A percentile compares a stretch with the other conserved stretches of the same genome.
Conservation (phyloP, 2,329 filamentous ascomycete genomes). For the Bipolaris bicolor region DNA sequence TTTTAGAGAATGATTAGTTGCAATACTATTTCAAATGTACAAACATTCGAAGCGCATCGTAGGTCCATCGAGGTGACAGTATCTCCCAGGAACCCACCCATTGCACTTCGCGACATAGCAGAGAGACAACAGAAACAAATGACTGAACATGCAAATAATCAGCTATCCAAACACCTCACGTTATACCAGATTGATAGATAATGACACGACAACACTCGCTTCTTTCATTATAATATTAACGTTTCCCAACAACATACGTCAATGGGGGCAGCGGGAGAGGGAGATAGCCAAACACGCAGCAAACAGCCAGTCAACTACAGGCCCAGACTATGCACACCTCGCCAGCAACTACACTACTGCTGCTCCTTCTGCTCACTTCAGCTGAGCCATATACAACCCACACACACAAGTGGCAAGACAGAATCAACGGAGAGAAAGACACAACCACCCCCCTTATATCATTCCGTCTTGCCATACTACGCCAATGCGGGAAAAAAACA, state of each 20-base stretch:
- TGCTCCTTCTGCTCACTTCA: neutral
- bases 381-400: neutral
- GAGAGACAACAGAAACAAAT: neutral
- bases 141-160: too few species aligned
- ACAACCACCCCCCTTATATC: neutral
- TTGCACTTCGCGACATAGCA: too few species aligned
- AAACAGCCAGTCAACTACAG: neutral
- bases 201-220: slow-evolving; percentile 10
- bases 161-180: neutral
- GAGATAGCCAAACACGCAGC: neutral
- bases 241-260: slow-evolving; percentile 7
- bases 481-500: slow-evolving; percentile 2
- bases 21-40: too few species aligned
- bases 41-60: too few species aligned
- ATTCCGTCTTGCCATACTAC: slow-evolving; percentile 14
- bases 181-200: neutral
- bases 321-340: neutral
- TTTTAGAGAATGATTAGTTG: too few species aligned
- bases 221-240: slow-evolving; percentile 19
- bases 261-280: neutral
- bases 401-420: slow-evolving; percentile 1
- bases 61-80: too few species aligned
- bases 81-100: too few species aligned
- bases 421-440: neutral
- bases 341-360: neutral